phyloP scores from a whole-genome alignment of 2,329 filamentous ascomycete species.

The Macrophomina pseudophaseolina region DNA sequence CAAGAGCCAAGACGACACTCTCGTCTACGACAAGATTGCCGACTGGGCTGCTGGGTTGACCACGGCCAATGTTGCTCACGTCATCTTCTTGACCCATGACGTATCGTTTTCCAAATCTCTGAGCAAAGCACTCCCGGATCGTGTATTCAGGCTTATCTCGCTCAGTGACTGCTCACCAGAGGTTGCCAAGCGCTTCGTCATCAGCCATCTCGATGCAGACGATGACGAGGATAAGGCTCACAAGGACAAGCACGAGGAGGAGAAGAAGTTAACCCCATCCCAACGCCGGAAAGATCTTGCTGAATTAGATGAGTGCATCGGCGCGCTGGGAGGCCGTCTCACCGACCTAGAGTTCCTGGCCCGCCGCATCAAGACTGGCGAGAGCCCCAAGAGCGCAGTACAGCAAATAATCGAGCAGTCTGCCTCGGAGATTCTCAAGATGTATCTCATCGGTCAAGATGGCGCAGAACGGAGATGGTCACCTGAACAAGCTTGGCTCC shows the following conservation, averaged over 20 bases:
- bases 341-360: slow-evolving; percentile 94
- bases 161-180: slow-evolving; percentile 83
- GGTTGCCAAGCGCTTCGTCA: slow-evolving; percentile 87
- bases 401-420: slow-evolving; percentile 88
- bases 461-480: slow-evolving; percentile 70
- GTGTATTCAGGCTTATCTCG: slow-evolving; percentile 85
- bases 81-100: slow-evolving; percentile 92
- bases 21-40: slow-evolving; percentile 62
- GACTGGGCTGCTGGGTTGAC: slow-evolving; percentile 88
- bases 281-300: slow-evolving; percentile 61
- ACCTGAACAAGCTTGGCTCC: slow-evolving; percentile 84
- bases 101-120: slow-evolving; percentile 86
- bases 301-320: slow-evolving; percentile 82
- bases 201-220: slow-evolving; percentile 72
- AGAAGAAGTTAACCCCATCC: slow-evolving; percentile 51
- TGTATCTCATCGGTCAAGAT: slow-evolving; percentile 75
- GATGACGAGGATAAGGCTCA: slow-evolving; percentile 44
- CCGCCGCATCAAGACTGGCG: slow-evolving; percentile 85
- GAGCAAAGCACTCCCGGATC: slow-evolving; percentile 84
- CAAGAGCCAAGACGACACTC: slow-evolving; percentile 61
- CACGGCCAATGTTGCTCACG: slow-evolving; percentile 86
- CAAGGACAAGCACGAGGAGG: slow-evolving; percentile 42
- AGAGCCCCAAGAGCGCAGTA: slow-evolving; percentile 80
- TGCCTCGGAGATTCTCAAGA: slow-evolving; percentile 88
- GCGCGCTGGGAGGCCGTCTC: slow-evolving; percentile 84